Evolutionary conservation across 2,329 filamentous ascomycete genomes (phyloP), one percentile per base, ranked within the genome.

Genomic region (Calycina marina): DNA sequence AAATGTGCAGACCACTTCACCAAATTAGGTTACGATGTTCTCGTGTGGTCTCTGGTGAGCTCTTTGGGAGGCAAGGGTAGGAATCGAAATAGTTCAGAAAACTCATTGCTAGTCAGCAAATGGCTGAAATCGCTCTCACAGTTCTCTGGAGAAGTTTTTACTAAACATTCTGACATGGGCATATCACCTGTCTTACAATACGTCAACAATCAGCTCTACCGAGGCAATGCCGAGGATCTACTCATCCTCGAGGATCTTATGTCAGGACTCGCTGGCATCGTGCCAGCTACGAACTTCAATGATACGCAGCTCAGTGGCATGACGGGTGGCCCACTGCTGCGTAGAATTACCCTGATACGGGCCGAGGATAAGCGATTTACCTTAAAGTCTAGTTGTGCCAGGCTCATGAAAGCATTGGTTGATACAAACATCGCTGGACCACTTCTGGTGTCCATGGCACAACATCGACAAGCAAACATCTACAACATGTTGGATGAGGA

Each of bases 1-100:
- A 85, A 94, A 52, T 94, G 86, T 49, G 85, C 83, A 24, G 78
- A 83, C 47, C 94, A 94, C 53, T 94, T 96, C 46, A 93, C 88
- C 1, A 76, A 82, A 34, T 61, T 98, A 22, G 88, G 83, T 0
- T 93, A 93, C 52, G 90, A 98, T 54, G 82, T 93, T 18, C 64
- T 98, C 27, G 81, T 84, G 3, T 98, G 88, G 85, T 83, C 84
- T 13, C 63, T 98, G 27, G 72, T 98, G 56, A 92, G 75, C 49
- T 74, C 73, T 2, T 58, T 78, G 9, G 71, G 71, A 33, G 70
- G 69, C 31, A 72, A 73, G 42, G 64, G 67, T 32, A 63, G 73
- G 47, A 76, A 71, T 47, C 63, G 73, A 20, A 76, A 68, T 4
- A 71, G 74, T 45, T 67, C 66, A 15, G 65, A 67, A 28, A 74